A percentile compares a stretch with the other conserved stretches of the same genome.
These are phyloP conservation scores for Bruguiera sexangula DNA, from an alignment of 345 rosid genomes.

Conservation along the genomic window DNA sequence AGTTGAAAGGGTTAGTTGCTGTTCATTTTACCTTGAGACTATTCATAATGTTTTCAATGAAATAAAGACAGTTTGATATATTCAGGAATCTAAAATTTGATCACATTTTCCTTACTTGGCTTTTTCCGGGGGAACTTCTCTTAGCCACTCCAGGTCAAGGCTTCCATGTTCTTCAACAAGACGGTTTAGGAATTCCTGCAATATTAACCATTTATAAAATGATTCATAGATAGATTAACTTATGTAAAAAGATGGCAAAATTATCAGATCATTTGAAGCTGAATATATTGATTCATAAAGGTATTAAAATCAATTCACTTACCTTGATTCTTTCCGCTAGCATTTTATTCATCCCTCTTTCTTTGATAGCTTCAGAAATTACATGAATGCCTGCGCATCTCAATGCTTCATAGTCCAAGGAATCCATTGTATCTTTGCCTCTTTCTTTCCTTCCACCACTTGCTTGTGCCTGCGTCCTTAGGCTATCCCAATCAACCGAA, in stretches of 20 bases:
- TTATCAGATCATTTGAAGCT: slow-evolving; percentile 18
- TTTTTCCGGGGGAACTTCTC: slow-evolving; percentile 71
- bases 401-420: slow-evolving; percentile 82
- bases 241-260: not conserved
- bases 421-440: slow-evolving; percentile 57
- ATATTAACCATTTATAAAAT: slow-evolving; percentile 19
- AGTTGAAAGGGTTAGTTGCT: not conserved
- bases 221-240: not conserved
- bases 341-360: slow-evolving; percentile 94
- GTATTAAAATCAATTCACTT: not conserved
- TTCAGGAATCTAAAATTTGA: slow-evolving; percentile 6
- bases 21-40: not conserved
- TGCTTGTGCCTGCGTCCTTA: slow-evolving; percentile 52
- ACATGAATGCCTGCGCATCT: slow-evolving; percentile 50
- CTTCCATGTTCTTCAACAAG: slow-evolving; percentile 68
- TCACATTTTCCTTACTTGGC: slow-evolving; percentile 53
- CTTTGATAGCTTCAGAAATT: slow-evolving; percentile 64
- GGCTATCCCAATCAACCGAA: slow-evolving; percentile 68
- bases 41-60: not conserved
- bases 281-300: not conserved
- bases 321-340: slow-evolving; percentile 88
- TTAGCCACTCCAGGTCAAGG: slow-evolving; percentile 86
- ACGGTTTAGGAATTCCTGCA: slow-evolving; percentile 82
- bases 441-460: slow-evolving; percentile 43
- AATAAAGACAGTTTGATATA: not conserved